Conservation (phyloP, 2,329 filamentous ascomycete genomes). For the Rutstroemia sydowiana region DNA sequence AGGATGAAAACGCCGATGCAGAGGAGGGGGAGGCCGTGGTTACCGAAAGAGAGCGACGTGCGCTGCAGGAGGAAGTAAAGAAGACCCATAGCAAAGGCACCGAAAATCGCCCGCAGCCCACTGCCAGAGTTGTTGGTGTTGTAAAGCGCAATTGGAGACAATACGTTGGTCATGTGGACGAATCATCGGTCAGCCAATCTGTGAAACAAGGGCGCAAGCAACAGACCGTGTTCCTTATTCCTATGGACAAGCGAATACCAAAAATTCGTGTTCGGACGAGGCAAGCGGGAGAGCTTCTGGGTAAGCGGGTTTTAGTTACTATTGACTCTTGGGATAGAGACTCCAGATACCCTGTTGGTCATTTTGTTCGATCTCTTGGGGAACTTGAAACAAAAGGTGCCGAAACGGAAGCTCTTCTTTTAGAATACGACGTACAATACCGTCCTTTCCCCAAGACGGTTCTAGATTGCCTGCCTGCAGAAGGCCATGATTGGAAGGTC, state of each 20-base stretch:
- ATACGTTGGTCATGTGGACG: constrained; percentile 93
- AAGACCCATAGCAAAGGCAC: constrained; percentile 68
- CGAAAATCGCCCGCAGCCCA: constrained; percentile 79
- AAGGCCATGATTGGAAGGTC: constrained; percentile 92
- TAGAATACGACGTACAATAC: constrained; percentile 98
- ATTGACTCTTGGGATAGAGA: constrained; percentile 95
- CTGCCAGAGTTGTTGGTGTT: constrained; percentile 83
- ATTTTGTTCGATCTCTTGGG: constrained; percentile 87
- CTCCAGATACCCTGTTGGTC: constrained; percentile 83
- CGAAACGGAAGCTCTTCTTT: constrained; percentile 86
- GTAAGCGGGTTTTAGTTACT: constrained; percentile 84
- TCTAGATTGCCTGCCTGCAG: constrained; percentile 80
- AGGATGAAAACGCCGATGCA: constrained; percentile 85
- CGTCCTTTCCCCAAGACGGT: constrained; percentile 94
- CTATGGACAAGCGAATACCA: constrained; percentile 96
- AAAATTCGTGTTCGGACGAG: constrained; percentile 91
- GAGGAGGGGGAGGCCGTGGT: constrained; percentile 72
- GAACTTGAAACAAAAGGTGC: constrained; percentile 96
- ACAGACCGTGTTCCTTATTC: constrained; percentile 88
- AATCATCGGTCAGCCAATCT: constrained; percentile 68
- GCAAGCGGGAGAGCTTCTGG: constrained; percentile 80
- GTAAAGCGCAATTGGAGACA: constrained; percentile 97
- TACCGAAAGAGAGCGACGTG: constrained; percentile 79
- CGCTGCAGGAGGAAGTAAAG: constrained; percentile 85
- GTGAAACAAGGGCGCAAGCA: constrained; percentile 73